Base-by-base conservation (phyloP, 441 rosid genomes). In the Populus tomentosa region DNA sequence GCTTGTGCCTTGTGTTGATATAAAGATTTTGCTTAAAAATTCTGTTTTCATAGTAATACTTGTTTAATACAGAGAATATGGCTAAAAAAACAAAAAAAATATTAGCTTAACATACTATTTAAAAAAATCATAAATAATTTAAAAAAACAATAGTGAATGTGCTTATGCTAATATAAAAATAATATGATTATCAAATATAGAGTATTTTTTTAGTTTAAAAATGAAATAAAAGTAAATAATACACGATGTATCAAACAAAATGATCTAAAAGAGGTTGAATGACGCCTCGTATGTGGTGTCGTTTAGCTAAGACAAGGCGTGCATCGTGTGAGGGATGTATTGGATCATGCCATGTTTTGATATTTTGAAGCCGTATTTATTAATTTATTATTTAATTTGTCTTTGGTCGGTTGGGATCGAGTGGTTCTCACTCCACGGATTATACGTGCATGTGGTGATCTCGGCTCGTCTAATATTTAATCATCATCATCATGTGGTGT, bases 241-340 rank as follows among this genome's bases (percentile, higher is more conserved):
- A 14, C 2, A 4, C 2, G 56, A 50, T 50, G 20, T 14, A 14
- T 50, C 2, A 14, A 50, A 50, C 0, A 50, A 50, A 50, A 5
- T 5, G 7, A 50, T 5, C 18, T 14, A 16, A 30, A 30, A 30
- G 0, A 35, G 8, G 38, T 7, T 35, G 38, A 35, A 6, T 35
- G 1, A 35, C 7, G 38, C 8, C 8, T 35, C 8, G 38, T 30
- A 7, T 35, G 38, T 5, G 32, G 32, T 30, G 32, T 30, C 32
- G 32, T 30, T 56, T 14, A 13, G n/a, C 62, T 30, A 30, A 30
- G 32, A 30, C 16, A 14, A 61, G 80, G 85, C 82, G 88, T 76
- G 67, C 69, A 70, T 77, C 75, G 74, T 79, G 90, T 69, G 75
- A 46, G 33, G 32, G 32, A 30, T 80, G 76, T 28, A 67, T 80